Conservation (phyloP, 768 basidiomycete species). For the Termitomyces titanicus region DNA sequence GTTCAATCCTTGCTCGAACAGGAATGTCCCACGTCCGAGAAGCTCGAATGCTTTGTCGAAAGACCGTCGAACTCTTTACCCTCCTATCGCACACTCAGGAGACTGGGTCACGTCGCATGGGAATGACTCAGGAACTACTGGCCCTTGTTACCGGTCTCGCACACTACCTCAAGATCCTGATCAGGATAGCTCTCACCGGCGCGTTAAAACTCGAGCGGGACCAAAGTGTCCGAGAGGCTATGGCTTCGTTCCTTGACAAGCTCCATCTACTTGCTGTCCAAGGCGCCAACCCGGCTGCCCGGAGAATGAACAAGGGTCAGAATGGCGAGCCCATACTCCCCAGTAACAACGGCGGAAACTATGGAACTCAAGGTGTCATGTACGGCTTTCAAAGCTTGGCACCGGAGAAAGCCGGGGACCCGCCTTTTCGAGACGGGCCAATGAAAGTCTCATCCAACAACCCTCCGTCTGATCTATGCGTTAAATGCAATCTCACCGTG, state of each 20-base stretch:
- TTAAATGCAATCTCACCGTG: conserved; percentile 84
- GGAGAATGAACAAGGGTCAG: conserved; percentile 71
- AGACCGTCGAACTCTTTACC: conserved; percentile 98
- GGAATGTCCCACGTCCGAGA: conserved; percentile 98
- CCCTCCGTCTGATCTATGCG: conserved; percentile 88
- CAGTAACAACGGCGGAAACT: conserved; percentile 45
- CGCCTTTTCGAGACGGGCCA: conserved; percentile 60
- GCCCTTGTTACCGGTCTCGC: conserved; percentile 98
- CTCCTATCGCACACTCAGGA: conserved; percentile 94
- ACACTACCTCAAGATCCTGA: conserved; percentile 98
- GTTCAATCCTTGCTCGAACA: conserved; percentile 29
- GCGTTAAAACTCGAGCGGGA: conserved; percentile 95
- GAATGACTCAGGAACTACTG: conserved; percentile 95
- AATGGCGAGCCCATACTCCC: conserved; percentile 58
- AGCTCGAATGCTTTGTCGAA: conserved; percentile 97
- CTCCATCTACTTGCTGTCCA: conserved; percentile 88
- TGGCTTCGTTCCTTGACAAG: conserved; percentile 88
- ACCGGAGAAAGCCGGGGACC: conserved; percentile 87
- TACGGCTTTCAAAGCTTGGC: conserved; percentile 93
- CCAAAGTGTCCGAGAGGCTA: conserved; percentile 74
- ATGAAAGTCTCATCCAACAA: conserved; percentile 57
- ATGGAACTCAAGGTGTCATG: conserved; percentile 81
- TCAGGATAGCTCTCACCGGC: conserved; percentile 94
- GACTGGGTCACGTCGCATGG: conserved; percentile 84
- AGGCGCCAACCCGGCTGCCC: conserved; percentile 74